Conservation (phyloP, 2,329 filamentous ascomycete species). For the Botryotinia calthae region DNA sequence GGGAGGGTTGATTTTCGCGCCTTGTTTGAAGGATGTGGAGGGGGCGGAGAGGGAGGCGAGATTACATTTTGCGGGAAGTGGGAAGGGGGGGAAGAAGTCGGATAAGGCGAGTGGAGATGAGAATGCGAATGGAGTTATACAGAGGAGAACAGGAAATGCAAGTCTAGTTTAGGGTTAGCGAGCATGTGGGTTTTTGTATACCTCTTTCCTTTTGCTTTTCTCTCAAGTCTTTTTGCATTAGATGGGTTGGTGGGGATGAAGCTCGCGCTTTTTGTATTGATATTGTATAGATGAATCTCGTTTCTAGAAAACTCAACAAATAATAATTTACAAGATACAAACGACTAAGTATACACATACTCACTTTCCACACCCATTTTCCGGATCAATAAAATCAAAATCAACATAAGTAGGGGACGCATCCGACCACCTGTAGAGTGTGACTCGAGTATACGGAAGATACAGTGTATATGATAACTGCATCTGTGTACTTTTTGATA, state of each 20-base stretch:
- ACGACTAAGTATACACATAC: not conserved
- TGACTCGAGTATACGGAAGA: no score
- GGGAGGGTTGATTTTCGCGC: slow-evolving; percentile 53
- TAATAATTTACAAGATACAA: not conserved
- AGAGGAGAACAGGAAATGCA: not conserved
- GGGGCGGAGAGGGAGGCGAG: slow-evolving; percentile 22
- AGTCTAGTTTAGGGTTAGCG: not conserved
- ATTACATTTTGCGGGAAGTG: slow-evolving; percentile 1
- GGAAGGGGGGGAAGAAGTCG: not conserved
- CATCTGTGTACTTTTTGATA: no score
- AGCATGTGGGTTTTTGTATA: not conserved
- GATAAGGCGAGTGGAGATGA: not conserved
- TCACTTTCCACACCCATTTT: not conserved
- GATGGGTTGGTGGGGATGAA: not conserved
- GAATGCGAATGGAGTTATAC: not conserved
- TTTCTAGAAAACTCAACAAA: not conserved
- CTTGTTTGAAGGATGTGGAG: slow-evolving; percentile 46
- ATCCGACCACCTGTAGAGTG: no score
- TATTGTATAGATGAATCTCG: not conserved
- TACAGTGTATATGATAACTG: no score
- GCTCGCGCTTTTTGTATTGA: not conserved
- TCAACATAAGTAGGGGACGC: not conserved
- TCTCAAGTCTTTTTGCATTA: not conserved
- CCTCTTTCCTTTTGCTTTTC: slow-evolving; percentile 11
- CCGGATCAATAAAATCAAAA: not conserved